Percentiles rank a stretch among this genome's conserved stretches.
Conservation (phyloP, 768 basidiomycete genomes). For the Russula lepida region DNA sequence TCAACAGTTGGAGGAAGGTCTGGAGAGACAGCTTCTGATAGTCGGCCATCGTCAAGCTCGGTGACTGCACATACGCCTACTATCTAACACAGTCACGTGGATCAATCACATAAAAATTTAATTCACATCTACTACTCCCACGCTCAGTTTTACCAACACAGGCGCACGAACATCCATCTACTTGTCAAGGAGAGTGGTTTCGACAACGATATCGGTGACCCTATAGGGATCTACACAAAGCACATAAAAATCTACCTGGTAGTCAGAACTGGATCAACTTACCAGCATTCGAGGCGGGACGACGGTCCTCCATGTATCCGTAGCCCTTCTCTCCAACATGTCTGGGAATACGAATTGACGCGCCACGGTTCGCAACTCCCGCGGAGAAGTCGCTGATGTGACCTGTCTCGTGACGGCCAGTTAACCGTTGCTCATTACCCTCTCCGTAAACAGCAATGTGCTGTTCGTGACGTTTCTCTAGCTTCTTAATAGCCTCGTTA, state of each 20-base stretch:
- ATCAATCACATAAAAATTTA: neutral
- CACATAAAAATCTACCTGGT: neutral
- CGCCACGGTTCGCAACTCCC: conserved; percentile 96
- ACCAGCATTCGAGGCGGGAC: conserved; percentile 98
- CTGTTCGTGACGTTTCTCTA: conserved; percentile 82
- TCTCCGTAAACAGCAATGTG: conserved; percentile 98
- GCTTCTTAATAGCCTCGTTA: conserved; percentile 89
- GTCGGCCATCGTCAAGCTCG: conserved; percentile 21
- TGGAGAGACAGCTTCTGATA: conserved; percentile 24
- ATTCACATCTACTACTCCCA: neutral
- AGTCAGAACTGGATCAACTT: conserved; percentile 26
- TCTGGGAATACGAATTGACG: conserved; percentile 91
- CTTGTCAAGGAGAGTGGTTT: conserved; percentile 72
- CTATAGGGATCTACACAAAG: conserved; percentile 75
- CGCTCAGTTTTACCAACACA: neutral
- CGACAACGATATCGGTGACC: conserved; percentile 81
- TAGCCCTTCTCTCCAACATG: conserved; percentile 88
- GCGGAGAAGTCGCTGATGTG: conserved; percentile 87
- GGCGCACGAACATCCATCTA: conserved; percentile 25
- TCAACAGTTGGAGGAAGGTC: conserved; percentile 29
- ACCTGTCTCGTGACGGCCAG: conserved; percentile 95
- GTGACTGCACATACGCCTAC: too few species aligned
- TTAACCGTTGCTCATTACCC: conserved; percentile 93
- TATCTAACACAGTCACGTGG: neutral
- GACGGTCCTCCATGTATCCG: conserved; percentile 94